These are phyloP conservation scores for Ogataea angusta DNA, from an alignment of 805 yeast species.

Conservation along the genomic window DNA sequence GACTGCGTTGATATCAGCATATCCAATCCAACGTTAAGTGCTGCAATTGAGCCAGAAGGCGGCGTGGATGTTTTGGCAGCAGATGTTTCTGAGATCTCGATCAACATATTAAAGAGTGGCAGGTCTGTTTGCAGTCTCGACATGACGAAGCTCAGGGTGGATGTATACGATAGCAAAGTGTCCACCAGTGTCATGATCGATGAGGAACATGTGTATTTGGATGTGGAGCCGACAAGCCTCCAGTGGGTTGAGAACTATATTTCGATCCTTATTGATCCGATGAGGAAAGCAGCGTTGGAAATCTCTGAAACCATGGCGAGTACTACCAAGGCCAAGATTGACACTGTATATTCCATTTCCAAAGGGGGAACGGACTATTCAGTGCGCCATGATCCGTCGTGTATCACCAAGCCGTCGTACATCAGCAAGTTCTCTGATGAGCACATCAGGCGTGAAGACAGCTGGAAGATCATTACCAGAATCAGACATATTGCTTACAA, in stretches of 20 bases:
- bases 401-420: constrained; percentile 84
- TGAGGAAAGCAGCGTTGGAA: constrained; percentile 12
- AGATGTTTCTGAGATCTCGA: constrained; percentile 10
- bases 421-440: constrained; percentile 65
- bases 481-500: constrained; percentile 67
- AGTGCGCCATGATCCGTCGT: constrained; percentile 82
- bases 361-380: constrained; percentile 38
- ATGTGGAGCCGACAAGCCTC: constrained; percentile 20
- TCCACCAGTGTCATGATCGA: constrained; percentile 10
- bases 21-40: constrained; percentile 36
- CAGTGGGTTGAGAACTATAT: constrained; percentile 20
- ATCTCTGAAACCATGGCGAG: constrained; percentile 17
- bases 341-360: constrained; percentile 41
- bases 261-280: constrained; percentile 1
- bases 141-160: constrained; percentile 5
- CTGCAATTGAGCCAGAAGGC: constrained; percentile 19
- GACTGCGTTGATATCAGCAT: constrained; percentile 33
- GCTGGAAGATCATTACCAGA: constrained; percentile 85
- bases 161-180: background rate
- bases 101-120: constrained; percentile 10
- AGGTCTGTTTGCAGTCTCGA: constrained; percentile 13
- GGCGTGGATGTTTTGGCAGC: background rate
- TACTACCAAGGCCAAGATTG: constrained; percentile 29
- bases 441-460: constrained; percentile 75
- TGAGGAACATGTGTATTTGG: constrained; percentile 16